Evolutionary conservation across 2,329 filamentous ascomycete species (phyloP), one percentile per base, ranked within the genome.

Genomic region (Colletotrichum cordylinicola): DNA sequence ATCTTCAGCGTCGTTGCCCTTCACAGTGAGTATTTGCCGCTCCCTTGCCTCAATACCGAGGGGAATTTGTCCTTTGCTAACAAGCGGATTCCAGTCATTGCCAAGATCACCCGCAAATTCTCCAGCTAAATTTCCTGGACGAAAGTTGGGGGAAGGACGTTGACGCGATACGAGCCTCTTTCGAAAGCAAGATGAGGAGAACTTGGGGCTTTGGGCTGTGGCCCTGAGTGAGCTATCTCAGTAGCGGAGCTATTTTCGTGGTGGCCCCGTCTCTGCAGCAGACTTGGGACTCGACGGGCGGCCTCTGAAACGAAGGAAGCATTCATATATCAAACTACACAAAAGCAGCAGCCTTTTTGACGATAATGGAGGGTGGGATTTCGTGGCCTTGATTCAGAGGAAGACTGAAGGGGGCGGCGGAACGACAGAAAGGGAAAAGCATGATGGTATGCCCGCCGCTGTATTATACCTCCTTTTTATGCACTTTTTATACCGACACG

Each of bases 1-100:
- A 99, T 99, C 87, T 98, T 99, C 89, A 97, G 94, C 83, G 97
- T 99, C 83, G 97, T 99, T 83, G 96, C 96, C 80, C 91, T 99
- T 84, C 97, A 99, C 89, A 96, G 97, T 98, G 93, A 81, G 95
- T 90, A 67, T n/a, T 21, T 7, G 29, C 48, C 6, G 5, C 8
- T 7, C 60, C 39, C 55, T 60, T 12, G 21, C 10, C 29, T 31
- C 33, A 21, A 21, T 56, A 1, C n/a, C 7, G 7, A 27, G 8
- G 52, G 35, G n/a, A 18, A 43, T 48, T 27, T 21, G 43, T 21
- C n/a, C 10, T 48, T 21, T 9, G 27, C 58, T 74, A 58, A 80
- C 80, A 70, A 21, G 9, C 24, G 6, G 2, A n/a, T 2, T 21
- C 12, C 79, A 98, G 96, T 98, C 85, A 97, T 98, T 85, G 96